These are phyloP conservation scores for Pyrus hybrid DNA, from an alignment of 331 rosid genomes.

Conservation along the genomic window DNA sequence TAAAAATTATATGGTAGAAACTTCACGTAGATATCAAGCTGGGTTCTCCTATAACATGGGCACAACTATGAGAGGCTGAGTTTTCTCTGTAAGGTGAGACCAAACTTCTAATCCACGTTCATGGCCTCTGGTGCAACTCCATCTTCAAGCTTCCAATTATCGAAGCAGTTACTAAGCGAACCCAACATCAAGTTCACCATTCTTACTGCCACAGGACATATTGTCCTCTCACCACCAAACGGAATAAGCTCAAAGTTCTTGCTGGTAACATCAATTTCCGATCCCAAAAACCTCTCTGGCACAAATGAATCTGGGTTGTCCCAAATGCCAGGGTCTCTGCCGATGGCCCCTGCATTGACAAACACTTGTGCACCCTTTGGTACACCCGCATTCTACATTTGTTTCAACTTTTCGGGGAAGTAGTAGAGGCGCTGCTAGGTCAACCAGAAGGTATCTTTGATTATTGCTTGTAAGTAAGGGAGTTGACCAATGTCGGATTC, in stretches of 20 bases:
- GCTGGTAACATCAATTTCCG: neutral
- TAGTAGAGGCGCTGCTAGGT: constrained; percentile 7
- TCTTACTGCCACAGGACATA: constrained; percentile 10
- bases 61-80: too few relatives aligned
- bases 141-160: too few relatives aligned
- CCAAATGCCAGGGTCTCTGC: constrained; percentile 10
- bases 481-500: too few relatives aligned
- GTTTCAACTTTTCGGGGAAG: constrained; percentile 2
- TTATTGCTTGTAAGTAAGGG: too few relatives aligned
- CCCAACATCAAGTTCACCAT: neutral
- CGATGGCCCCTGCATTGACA: constrained; percentile 17
- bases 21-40: too few relatives aligned
- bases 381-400: constrained; percentile 5
- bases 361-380: constrained; percentile 12
- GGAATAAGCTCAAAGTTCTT: neutral
- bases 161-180: too few relatives aligned
- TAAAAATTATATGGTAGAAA: too few relatives aligned
- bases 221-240: constrained; percentile 9
- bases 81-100: too few relatives aligned
- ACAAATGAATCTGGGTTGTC: neutral
- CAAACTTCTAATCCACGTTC: too few relatives aligned
- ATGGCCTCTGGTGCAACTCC: too few relatives aligned
- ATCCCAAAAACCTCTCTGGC: neutral
- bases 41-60: too few relatives aligned
- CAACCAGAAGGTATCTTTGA: neutral